These are phyloP conservation scores for Hypoxylon fuscum DNA, from an alignment of 495 filamentous ascomycete species.

Conservation along the genomic window DNA sequence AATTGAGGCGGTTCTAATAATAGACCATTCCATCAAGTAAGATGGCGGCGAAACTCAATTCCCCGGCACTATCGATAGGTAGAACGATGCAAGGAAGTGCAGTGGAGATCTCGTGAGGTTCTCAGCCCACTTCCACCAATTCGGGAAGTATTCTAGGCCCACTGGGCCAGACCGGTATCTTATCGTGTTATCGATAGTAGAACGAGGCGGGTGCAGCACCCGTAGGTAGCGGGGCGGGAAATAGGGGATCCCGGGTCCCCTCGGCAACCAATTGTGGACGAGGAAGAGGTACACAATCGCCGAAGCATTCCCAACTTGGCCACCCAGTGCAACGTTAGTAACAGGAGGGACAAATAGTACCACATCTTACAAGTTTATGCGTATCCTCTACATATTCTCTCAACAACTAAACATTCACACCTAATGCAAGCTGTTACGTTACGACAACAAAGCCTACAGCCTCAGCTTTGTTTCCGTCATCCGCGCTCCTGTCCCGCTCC, in stretches of 20 bases:
- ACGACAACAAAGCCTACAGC: constrained; percentile 9
- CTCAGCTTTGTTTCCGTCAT: not conserved
- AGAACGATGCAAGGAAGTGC: not conserved
- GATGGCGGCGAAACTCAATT: too few relatives aligned
- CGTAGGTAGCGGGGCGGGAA: constrained; percentile 21
- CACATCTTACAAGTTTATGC: constrained; percentile 20
- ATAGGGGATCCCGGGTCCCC: constrained; percentile 43
- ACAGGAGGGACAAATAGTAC: constrained; percentile 2
- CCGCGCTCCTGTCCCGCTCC: not conserved
- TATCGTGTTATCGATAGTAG: constrained; percentile 32
- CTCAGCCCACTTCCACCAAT: constrained; percentile 4
- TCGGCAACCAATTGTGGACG: constrained; percentile 44
- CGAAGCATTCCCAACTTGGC: constrained; percentile 34
- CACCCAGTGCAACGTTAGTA: constrained; percentile 35
- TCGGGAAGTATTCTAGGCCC: not conserved
- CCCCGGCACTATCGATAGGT: constrained; percentile 12
- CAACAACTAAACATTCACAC: not conserved
- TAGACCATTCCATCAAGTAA: too few relatives aligned
- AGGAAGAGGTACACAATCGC: constrained; percentile 28
- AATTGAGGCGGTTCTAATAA: constrained; percentile 11
- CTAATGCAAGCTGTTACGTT: too few relatives aligned
- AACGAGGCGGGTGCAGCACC: not conserved
- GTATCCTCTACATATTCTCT: constrained; percentile 4
- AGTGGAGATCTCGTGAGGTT: constrained; percentile 7
- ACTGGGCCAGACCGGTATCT: not conserved